These are phyloP conservation scores for Cystobasidium tubakii DNA, from an alignment of 768 basidiomycete genomes.

Conservation along the genomic window DNA sequence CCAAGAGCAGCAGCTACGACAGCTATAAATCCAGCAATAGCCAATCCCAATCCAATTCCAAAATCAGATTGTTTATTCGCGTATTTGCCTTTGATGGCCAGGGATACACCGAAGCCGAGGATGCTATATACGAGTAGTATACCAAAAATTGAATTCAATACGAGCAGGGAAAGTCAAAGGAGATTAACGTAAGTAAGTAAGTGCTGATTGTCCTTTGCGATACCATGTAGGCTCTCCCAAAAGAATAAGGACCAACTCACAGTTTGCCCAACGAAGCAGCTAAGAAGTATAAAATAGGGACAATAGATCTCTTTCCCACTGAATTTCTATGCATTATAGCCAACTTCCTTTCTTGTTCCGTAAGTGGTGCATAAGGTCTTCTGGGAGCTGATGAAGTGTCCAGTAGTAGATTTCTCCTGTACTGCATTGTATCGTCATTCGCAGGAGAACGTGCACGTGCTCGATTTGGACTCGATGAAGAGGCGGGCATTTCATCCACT, in stretches of 20 bases:
- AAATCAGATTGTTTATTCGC: neutral
- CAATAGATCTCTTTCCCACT: neutral
- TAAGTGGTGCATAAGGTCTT: constrained; percentile 7
- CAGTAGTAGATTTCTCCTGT: neutral
- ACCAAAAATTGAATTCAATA: too few relatives aligned
- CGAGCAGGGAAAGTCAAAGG: too few relatives aligned
- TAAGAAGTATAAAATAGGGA: constrained; percentile 20
- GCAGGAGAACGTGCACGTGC: neutral
- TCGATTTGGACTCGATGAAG: neutral
- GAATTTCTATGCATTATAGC: constrained; percentile 6
- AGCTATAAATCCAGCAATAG: constrained; percentile 12
- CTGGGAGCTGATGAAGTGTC: neutral
- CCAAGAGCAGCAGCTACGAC: constrained; percentile 27
- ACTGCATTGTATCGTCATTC: neutral
- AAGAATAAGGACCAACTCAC: too few relatives aligned
- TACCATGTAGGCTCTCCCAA: too few relatives aligned
- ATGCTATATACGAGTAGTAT: too few relatives aligned
- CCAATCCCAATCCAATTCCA: constrained; percentile 14
- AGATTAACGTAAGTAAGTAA: too few relatives aligned
- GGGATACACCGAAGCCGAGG: constrained; percentile 15
- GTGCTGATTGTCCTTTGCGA: too few relatives aligned
- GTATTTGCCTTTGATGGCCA: constrained; percentile 27
- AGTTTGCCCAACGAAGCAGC: constrained; percentile 19
- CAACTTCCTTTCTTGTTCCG: neutral
- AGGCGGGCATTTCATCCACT: neutral